phyloP scores from a whole-genome alignment of 2,329 filamentous ascomycete genomes.

The Penicillium corylophilum region DNA sequence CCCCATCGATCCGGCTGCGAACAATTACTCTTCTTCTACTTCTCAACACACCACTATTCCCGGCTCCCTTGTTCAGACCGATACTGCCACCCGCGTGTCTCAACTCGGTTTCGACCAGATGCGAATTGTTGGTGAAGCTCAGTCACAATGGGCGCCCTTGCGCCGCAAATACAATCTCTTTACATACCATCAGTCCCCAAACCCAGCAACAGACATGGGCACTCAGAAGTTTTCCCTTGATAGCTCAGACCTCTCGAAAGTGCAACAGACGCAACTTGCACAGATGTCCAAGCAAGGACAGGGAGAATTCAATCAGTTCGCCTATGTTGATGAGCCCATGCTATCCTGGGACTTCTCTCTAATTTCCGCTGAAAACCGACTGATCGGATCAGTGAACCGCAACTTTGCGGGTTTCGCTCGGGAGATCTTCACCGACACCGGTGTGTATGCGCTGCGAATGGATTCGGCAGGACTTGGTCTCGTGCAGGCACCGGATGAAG shows the following conservation, averaged over 20 bases:
- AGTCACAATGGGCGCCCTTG: slow-evolving; percentile 63
- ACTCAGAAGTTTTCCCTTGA: slow-evolving; percentile 44
- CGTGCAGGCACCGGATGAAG: slow-evolving; percentile 29
- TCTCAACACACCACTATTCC: slow-evolving; percentile 47
- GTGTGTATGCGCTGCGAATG: slow-evolving; percentile 64
- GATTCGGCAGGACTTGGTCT: slow-evolving; percentile 55
- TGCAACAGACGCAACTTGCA: slow-evolving; percentile 48
- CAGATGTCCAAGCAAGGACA: slow-evolving; percentile 25
- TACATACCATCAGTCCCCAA: slow-evolving; percentile 51
- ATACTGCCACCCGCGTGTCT: slow-evolving; percentile 52
- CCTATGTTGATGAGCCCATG: slow-evolving; percentile 62
- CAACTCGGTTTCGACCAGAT: slow-evolving; percentile 56
- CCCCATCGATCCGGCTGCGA: slow-evolving; percentile 41
- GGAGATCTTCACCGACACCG: slow-evolving; percentile 66
- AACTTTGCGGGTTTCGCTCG: slow-evolving; percentile 63
- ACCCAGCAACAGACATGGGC: slow-evolving; percentile 34
- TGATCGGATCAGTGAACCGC: slow-evolving; percentile 63
- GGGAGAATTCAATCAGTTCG: slow-evolving; percentile 59
- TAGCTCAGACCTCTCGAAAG: slow-evolving; percentile 49
- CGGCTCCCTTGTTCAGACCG: slow-evolving; percentile 39
- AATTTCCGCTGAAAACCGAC: slow-evolving; percentile 47
- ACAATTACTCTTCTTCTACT: slow-evolving; percentile 40
- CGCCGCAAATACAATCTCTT: slow-evolving; percentile 66
- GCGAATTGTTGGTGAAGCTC: slow-evolving; percentile 63
- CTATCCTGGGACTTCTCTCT: slow-evolving; percentile 66